Percentiles rank a stretch among this genome's conserved stretches.
phyloP scores from a whole-genome alignment of 495 filamentous ascomycete species.

The Cudoniella acicularis region DNA sequence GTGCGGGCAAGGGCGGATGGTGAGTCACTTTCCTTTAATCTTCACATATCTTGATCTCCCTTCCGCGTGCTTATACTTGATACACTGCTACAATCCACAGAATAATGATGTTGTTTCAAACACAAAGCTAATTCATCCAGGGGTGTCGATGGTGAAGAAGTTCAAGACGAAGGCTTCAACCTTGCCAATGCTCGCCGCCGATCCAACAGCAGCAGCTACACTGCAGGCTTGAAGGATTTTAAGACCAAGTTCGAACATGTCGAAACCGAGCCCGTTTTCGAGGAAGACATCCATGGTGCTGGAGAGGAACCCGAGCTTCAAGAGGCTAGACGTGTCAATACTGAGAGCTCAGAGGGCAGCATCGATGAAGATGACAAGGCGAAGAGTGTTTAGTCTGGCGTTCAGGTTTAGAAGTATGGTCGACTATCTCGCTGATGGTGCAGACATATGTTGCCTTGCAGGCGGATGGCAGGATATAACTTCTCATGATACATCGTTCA shows the following conservation, averaged over 20 bases:
- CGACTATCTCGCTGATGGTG: constrained; percentile 15
- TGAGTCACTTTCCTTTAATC: constrained; percentile 41
- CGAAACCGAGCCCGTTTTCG: constrained; percentile 83
- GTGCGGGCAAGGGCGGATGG: constrained; percentile 92
- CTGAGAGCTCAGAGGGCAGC: constrained; percentile 44
- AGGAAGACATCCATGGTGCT: constrained; percentile 71
- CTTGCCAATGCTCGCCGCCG: constrained; percentile 84
- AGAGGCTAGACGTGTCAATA: constrained; percentile 39
- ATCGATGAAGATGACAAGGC: constrained; percentile 38
- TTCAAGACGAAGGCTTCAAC: constrained; percentile 75
- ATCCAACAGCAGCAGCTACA: constrained; percentile 79
- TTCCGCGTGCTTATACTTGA: neutral
- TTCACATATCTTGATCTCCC: neutral
- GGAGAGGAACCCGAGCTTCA: constrained; percentile 38
- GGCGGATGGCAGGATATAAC: constrained; percentile 21
- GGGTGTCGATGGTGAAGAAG: constrained; percentile 80
- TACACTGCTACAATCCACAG: constrained; percentile 4
- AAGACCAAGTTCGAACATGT: constrained; percentile 87
- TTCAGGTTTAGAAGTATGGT: constrained; percentile 11
- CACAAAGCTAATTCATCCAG: constrained; percentile 38
- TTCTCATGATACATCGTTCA: constrained; percentile 14
- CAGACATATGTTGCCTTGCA: constrained; percentile 18
- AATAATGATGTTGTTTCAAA: neutral
- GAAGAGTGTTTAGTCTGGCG: constrained; percentile 29
- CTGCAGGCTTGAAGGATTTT: constrained; percentile 58